These are phyloP conservation scores for Schizosaccharomyces cryophilus DNA, from an alignment of 805 yeast species.

Conservation along the genomic window DNA sequence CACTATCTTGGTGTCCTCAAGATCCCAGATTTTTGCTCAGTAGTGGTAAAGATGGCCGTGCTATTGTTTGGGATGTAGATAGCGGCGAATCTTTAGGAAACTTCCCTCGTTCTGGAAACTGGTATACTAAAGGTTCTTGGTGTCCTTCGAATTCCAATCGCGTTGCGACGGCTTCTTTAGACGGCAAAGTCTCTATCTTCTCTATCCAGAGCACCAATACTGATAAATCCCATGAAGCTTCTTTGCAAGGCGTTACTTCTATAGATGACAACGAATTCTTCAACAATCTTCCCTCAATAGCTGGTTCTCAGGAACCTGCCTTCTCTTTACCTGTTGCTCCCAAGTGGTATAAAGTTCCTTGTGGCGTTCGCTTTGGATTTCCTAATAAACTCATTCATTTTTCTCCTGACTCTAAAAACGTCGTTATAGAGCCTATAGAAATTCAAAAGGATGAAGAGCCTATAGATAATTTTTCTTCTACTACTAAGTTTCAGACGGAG, in stretches of 20 bases:
- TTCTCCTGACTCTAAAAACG: not conserved
- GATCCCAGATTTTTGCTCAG: constrained; percentile 62
- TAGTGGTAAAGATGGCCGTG: constrained; percentile 78
- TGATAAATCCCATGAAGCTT: constrained; percentile 9
- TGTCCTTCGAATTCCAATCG: constrained; percentile 75
- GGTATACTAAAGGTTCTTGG: constrained; percentile 77
- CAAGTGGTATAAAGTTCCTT: constrained; percentile 55
- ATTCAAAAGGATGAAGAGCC: constrained; percentile 14
- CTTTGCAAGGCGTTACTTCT: constrained; percentile 12
- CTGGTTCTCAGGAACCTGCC: constrained; percentile 32
- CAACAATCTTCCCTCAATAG: constrained; percentile 25
- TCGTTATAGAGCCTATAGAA: constrained; percentile 17
- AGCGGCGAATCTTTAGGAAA: constrained; percentile 51
- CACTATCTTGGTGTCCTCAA: constrained; percentile 78
- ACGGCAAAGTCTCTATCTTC: constrained; percentile 24
- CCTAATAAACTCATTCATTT: constrained; percentile 54
- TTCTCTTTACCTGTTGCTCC: constrained; percentile 65
- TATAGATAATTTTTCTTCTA: not conserved
- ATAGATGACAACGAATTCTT: constrained; percentile 54
- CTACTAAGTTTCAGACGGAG: not conserved
- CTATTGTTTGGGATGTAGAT: constrained; percentile 74
- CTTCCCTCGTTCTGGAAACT: constrained; percentile 76
- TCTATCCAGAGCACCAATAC: constrained; percentile 57
- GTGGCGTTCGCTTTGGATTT: constrained; percentile 65
- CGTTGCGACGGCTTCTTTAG: constrained; percentile 43